These are phyloP conservation scores for Calocybe cyanea DNA, from an alignment of 768 basidiomycete genomes.

Conservation along the genomic window DNA sequence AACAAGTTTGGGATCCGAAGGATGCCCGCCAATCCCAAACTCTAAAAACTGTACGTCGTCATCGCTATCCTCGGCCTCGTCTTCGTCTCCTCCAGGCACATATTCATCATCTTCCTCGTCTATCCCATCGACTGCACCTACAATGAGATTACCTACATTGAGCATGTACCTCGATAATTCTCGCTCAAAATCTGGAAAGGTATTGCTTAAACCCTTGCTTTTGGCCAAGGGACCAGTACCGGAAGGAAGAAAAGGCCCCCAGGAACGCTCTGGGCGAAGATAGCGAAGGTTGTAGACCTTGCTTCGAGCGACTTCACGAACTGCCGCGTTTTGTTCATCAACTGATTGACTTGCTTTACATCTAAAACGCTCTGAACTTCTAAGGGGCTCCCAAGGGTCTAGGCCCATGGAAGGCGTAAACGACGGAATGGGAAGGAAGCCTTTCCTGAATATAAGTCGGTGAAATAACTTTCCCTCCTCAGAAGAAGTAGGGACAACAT, in stretches of 20 bases:
- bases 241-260: slow-evolving; percentile 32
- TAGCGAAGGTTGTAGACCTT: slow-evolving; percentile 34
- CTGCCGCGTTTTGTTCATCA: slow-evolving; percentile 12
- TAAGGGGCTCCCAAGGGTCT: not conserved
- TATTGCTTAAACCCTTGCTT: not conserved
- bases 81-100: slow-evolving; percentile 11
- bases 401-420: not conserved
- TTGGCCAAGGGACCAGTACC: not conserved
- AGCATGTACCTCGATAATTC: slow-evolving; percentile 12
- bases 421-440: slow-evolving; percentile 30
- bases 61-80: slow-evolving; percentile 14
- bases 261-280: slow-evolving; percentile 25
- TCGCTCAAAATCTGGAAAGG: slow-evolving; percentile 13
- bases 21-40: slow-evolving; percentile 15
- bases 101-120: slow-evolving; percentile 17
- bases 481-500: slow-evolving; percentile 22
- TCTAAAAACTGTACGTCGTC: slow-evolving; percentile 10
- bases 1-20: slow-evolving; percentile 14
- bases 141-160: slow-evolving; percentile 6
- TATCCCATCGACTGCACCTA: slow-evolving; percentile 4
- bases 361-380: not conserved
- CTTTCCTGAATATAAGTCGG: slow-evolving; percentile 40
- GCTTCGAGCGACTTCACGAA: slow-evolving; percentile 28
- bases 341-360: slow-evolving; percentile 2
- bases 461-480: slow-evolving; percentile 33